phyloP scores from a whole-genome alignment of 306 rosid species.

The Begonia masoniana region DNA sequence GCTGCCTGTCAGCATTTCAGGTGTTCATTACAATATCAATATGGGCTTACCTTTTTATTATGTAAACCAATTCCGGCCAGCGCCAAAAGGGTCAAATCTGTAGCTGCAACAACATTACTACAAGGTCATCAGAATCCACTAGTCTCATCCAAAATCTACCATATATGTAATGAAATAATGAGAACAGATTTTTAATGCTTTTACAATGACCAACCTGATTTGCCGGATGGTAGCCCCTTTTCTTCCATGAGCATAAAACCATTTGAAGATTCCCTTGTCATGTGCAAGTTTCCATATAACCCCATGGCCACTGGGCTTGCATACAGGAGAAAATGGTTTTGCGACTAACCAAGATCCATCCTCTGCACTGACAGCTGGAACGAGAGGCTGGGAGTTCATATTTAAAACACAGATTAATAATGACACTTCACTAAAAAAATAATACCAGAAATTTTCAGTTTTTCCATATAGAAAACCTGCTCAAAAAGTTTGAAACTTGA shows the following conservation, averaged over 20 bases:
- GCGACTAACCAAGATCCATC: conserved; percentile 85
- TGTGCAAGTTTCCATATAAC: conserved; percentile 94
- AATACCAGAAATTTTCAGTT: background rate
- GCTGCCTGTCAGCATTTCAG: no score
- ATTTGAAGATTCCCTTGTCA: conserved; percentile 79
- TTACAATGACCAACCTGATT: conserved; percentile 54
- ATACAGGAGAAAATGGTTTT: conserved; percentile 55
- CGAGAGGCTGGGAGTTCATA: conserved; percentile 79
- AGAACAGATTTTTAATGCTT: background rate
- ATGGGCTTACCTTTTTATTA: conserved; percentile 54
- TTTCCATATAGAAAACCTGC: conserved; percentile 49
- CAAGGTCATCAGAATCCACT: conserved; percentile 26
- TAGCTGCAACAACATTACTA: conserved; percentile 96
- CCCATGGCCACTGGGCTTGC: conserved; percentile 99
- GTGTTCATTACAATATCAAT: background rate
- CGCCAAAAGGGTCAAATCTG: conserved; percentile 86
- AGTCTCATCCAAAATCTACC: conserved; percentile 5
- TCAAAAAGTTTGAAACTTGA: conserved; percentile 89
- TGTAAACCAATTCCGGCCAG: conserved; percentile 88
- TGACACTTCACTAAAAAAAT: conserved; percentile 5
- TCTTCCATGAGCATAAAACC: conserved; percentile 82
- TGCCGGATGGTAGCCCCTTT: conserved; percentile 93
- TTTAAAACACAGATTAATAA: background rate
- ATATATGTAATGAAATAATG: conserved; percentile 8
- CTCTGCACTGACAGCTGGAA: conserved; percentile 78